Percentiles rank a stretch among this genome's conserved stretches.
phyloP scores from a whole-genome alignment of 2,329 filamentous ascomycete species.

The Pseudogymnoascus destructans region DNA sequence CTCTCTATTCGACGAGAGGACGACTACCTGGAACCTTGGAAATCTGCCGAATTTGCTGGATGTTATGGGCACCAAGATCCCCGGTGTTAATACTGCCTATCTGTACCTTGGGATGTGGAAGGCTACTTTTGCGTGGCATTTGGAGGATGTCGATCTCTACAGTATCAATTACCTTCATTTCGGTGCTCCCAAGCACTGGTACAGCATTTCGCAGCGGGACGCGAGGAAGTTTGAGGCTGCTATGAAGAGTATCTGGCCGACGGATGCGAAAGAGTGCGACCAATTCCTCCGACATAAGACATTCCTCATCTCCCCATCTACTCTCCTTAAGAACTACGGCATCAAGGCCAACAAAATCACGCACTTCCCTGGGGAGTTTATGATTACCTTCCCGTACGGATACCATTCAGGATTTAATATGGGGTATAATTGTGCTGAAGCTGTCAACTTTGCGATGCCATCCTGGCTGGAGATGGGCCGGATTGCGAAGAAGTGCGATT shows the following conservation, averaged over 20 bases:
- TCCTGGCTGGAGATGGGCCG: constrained; percentile 91
- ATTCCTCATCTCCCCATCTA: constrained; percentile 84
- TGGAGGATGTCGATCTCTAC: constrained; percentile 97
- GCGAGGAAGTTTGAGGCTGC: constrained; percentile 83
- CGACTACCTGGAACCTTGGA: constrained; percentile 82
- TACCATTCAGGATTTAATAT: constrained; percentile 98
- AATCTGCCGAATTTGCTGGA: constrained; percentile 89
- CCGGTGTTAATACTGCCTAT: constrained; percentile 95
- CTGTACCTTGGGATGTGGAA: constrained; percentile 99
- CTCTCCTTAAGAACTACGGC: constrained; percentile 75
- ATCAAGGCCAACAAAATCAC: constrained; percentile 95
- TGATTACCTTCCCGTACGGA: constrained; percentile 95
- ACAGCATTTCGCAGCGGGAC: constrained; percentile 94
- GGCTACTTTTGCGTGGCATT: constrained; percentile 96
- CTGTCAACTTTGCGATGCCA: constrained; percentile 94
- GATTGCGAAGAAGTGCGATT: constrained; percentile 93
- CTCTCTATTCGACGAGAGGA: constrained; percentile 79
- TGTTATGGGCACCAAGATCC: constrained; percentile 86
- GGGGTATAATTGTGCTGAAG: constrained; percentile 97
- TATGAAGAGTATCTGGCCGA: constrained; percentile 92
- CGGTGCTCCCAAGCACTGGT: constrained; percentile 97
- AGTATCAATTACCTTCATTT: constrained; percentile 99
- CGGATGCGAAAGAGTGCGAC: constrained; percentile 86
- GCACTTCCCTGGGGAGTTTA: constrained; percentile 92
- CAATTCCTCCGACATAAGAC: constrained; percentile 97